A percentile compares a stretch with the other conserved stretches of the same genome.
phyloP scores from a whole-genome alignment of 1,139 yeast genomes.

The Hansenula lynferdii region DNA sequence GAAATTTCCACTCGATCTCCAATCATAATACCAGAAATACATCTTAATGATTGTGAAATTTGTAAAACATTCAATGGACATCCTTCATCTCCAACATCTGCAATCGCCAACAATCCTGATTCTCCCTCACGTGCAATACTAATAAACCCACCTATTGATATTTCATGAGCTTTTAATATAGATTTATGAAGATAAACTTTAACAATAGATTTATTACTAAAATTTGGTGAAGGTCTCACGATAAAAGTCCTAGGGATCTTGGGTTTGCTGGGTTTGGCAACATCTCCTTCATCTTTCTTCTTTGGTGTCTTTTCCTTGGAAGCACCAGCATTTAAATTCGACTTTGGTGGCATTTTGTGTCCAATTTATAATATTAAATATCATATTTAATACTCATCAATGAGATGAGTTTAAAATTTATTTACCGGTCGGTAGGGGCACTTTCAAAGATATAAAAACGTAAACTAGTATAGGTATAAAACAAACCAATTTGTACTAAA shows the following conservation, averaged over 20 bases:
- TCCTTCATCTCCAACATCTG: constrained; percentile 33
- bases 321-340: not conserved
- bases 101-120: constrained; percentile 41
- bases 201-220: constrained; percentile 30
- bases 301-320: constrained; percentile 17
- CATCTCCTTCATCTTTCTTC: constrained; percentile 22
- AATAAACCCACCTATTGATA: constrained; percentile 51
- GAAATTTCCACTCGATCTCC: constrained; percentile 66
- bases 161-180: constrained; percentile 47
- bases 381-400: too few relatives aligned
- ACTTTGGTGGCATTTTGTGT: constrained; percentile 4
- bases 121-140: constrained; percentile 44
- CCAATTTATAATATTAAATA: too few relatives aligned
- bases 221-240: constrained; percentile 48
- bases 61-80: constrained; percentile 50
- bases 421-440: too few relatives aligned
- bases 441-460: too few relatives aligned
- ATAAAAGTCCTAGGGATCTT: constrained; percentile 41
- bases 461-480: too few relatives aligned
- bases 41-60: constrained; percentile 44
- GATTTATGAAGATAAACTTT: constrained; percentile 48
- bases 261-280: constrained; percentile 28
- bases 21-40: constrained; percentile 51
- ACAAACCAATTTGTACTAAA: too few relatives aligned
- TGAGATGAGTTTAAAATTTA: too few relatives aligned